Evolutionary conservation across 1,284 basidiomycete genomes (phyloP), one percentile per base, ranked within the genome.

Genomic region (Stygiomarasmius scandens): DNA sequence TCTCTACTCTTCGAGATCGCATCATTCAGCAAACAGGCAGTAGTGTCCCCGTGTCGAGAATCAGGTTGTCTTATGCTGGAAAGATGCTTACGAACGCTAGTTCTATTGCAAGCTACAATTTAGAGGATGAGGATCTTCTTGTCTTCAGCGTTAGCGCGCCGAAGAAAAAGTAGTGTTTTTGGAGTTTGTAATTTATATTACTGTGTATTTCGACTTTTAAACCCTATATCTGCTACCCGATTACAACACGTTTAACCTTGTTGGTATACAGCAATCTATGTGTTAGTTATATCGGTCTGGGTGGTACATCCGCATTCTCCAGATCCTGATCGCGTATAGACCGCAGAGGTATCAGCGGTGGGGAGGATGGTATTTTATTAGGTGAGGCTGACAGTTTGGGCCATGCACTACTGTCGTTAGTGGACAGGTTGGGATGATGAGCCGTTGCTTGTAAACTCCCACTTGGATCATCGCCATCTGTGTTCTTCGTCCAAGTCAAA

Each of bases 71-170:
- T 50, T 93, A 88, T 69, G 74, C 79, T 58, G 87, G 87, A 46
- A 93, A 92, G 74, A 89, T 93, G 79, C 80, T 96, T 66, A 93
- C 90, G 58, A 97, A 96, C 72, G 80, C 81, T 57, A 87, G 84
- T 60, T 89, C 92, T 52, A 84, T 97, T 63, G 95, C 93, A 24
- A 85, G 80, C 63, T 90, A 93, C 68, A 97, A 97, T 69, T 69
- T 97, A 63, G 94, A 95, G 70, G 92, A 95, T 60, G 95, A 93
- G 63, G 95, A 96, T 69, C 58, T 85, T 55, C 71, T 97, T 22
- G 81, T 86, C 22, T 80, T 96, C 63, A 87, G 82, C 59, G 78
- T 96, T 48, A 85, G 87, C 65, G 90, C 93, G 63, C 79, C 80
- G 65, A 92, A 86, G 76, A 90, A 88, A 72, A 90, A 83, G 74